A percentile compares a stretch with the other conserved stretches of the same genome.
Conservation (phyloP, 345 rosid species). For the Combretum micranthum region DNA sequence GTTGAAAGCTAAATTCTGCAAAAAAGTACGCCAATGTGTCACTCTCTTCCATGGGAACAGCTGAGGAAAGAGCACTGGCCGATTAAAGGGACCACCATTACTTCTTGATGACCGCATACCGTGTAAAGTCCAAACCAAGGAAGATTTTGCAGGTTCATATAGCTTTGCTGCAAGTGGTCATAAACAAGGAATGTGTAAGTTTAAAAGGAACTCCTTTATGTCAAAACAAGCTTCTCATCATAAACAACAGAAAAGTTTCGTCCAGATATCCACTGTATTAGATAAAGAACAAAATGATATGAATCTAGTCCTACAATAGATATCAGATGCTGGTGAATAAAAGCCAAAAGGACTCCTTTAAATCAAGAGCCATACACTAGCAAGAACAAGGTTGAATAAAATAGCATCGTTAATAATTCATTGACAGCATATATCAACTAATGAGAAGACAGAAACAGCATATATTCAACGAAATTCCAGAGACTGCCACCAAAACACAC, state of each 20-base stretch:
- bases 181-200: conserved; percentile 6
- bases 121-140: conserved; percentile 72
- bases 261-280: too few species aligned
- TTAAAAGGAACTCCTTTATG: neutral
- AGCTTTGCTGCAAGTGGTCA: conserved; percentile 46
- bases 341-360: too few species aligned
- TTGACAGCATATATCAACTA: too few species aligned
- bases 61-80: conserved; percentile 52
- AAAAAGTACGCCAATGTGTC: conserved; percentile 48
- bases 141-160: conserved; percentile 43
- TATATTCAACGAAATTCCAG: too few species aligned
- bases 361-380: too few species aligned
- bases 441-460: too few species aligned
- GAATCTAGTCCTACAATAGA: too few species aligned
- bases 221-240: neutral
- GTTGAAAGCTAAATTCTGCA: conserved; percentile 32
- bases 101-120: conserved; percentile 33
- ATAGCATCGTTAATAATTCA: too few species aligned
- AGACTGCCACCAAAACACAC: too few species aligned
- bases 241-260: conserved; percentile 1
- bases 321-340: too few species aligned
- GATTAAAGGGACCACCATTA: conserved; percentile 23
- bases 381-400: too few species aligned
- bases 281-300: too few species aligned
- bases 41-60: conserved; percentile 90